These are phyloP conservation scores for Tulasnella calospora DNA, from an alignment of 768 basidiomycete species.

Conservation along the genomic window DNA sequence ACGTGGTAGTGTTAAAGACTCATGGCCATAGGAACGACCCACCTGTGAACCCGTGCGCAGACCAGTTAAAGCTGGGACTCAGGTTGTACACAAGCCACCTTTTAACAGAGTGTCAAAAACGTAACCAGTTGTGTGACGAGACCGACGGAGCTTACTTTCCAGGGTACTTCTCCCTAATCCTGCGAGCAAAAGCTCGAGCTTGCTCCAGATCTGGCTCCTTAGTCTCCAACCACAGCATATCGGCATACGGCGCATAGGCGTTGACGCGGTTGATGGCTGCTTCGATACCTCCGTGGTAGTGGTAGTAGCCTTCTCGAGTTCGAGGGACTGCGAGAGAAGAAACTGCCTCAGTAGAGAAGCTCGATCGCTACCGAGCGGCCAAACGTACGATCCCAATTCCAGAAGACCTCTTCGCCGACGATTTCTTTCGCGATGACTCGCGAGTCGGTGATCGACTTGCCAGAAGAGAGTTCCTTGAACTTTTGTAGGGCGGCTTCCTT, in stretches of 20 bases:
- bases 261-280: slow-evolving; percentile 76
- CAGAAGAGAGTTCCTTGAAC: slow-evolving; percentile 54
- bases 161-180: slow-evolving; percentile 66
- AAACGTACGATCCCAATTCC: slow-evolving; percentile 84
- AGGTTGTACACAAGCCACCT: slow-evolving; percentile 90
- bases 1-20: neutral
- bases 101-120: neutral
- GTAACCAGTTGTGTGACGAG: neutral
- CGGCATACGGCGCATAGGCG: slow-evolving; percentile 78
- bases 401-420: slow-evolving; percentile 63
- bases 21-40: slow-evolving; percentile 28
- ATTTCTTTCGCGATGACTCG: slow-evolving; percentile 70
- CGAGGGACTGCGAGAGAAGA: slow-evolving; percentile 55
- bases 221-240: slow-evolving; percentile 91
- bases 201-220: slow-evolving; percentile 78
- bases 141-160: slow-evolving; percentile 49
- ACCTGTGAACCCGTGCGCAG: slow-evolving; percentile 65
- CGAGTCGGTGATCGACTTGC: slow-evolving; percentile 69
- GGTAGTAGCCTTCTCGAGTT: slow-evolving; percentile 88
- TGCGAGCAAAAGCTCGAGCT: slow-evolving; percentile 70
- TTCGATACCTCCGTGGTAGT: slow-evolving; percentile 76
- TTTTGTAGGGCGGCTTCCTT: slow-evolving; percentile 54
- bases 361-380: neutral
- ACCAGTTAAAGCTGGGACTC: slow-evolving; percentile 93
- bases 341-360: neutral